Percentiles rank a stretch among this genome's conserved stretches.
Conservation (phyloP, 2,329 filamentous ascomycete genomes). For the Onygena corvina region DNA sequence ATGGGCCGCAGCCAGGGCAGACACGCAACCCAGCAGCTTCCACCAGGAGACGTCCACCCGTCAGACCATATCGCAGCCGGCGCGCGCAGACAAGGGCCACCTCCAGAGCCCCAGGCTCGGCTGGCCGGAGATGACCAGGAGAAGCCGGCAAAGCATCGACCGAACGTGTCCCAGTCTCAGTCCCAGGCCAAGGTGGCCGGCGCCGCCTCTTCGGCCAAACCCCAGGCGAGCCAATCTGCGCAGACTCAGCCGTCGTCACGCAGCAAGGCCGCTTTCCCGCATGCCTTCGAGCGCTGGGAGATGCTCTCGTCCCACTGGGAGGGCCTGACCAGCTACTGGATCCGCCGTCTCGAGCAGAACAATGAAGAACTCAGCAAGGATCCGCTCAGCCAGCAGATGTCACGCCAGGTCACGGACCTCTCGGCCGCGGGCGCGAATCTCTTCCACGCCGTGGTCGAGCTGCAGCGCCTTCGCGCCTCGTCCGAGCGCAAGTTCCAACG, state of each 20-base stretch:
- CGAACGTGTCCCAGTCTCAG: conserved; percentile 6
- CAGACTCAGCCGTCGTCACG: conserved; percentile 15
- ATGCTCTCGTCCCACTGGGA: conserved; percentile 96
- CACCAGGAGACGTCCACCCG: too few relatives aligned
- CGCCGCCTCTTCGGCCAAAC: conserved; percentile 5
- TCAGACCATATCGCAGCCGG: not conserved
- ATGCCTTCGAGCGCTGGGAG: conserved; percentile 97
- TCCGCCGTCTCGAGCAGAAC: conserved; percentile 81
- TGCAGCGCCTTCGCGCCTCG: conserved; percentile 83
- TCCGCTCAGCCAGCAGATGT: conserved; percentile 74
- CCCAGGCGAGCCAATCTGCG: conserved; percentile 10
- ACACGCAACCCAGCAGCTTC: not conserved
- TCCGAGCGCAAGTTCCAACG: conserved; percentile 96
- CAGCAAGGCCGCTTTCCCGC: conserved; percentile 63
- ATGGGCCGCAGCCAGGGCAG: not conserved
- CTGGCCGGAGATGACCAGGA: not conserved
- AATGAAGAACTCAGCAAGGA: conserved; percentile 71
- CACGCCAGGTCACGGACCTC: conserved; percentile 90
- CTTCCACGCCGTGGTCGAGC: conserved; percentile 92
- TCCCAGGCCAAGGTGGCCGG: conserved; percentile 7
- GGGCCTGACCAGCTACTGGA: conserved; percentile 93
- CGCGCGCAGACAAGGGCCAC: not conserved
- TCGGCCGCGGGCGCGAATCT: conserved; percentile 93
- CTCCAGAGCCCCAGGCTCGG: not conserved
- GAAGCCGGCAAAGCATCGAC: not conserved